Conservation (phyloP, 345 rosid genomes). For the Noccaea caerulescens region DNA sequence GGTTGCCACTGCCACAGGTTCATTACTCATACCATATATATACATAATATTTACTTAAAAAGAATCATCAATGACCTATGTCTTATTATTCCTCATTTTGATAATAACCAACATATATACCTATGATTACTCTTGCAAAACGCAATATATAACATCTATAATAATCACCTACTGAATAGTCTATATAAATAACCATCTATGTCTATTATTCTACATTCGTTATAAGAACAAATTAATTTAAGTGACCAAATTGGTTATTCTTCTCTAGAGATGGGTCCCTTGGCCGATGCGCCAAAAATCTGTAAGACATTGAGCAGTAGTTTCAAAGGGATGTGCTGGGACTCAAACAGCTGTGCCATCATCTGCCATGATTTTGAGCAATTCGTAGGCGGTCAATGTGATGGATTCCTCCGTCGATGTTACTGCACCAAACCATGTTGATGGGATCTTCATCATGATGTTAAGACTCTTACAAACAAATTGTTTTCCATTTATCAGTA, state of each 20-base stretch:
- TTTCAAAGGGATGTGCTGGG: background rate
- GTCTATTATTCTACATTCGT: background rate
- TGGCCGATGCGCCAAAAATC: background rate
- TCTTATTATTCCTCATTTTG: background rate
- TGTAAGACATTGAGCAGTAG: background rate
- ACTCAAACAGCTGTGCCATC: background rate
- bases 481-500: background rate
- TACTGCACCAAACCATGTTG: conserved; percentile 7
- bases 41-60: background rate
- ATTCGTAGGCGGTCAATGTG: background rate
- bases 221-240: background rate
- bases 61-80: background rate
- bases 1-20: conserved; percentile 17
- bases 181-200: background rate
- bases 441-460: background rate
- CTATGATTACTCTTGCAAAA: background rate
- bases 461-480: background rate
- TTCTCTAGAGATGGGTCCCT: background rate
- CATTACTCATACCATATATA: background rate
- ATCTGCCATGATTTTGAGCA: background rate
- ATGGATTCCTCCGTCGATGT: background rate
- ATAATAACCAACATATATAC: background rate
- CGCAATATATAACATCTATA: background rate
- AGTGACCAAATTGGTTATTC: background rate
- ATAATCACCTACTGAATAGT: background rate